Evolutionary conservation across 306 rosid genomes (phyloP), one percentile per base, ranked within the genome.

Genomic region (Alnus glutinosa): DNA sequence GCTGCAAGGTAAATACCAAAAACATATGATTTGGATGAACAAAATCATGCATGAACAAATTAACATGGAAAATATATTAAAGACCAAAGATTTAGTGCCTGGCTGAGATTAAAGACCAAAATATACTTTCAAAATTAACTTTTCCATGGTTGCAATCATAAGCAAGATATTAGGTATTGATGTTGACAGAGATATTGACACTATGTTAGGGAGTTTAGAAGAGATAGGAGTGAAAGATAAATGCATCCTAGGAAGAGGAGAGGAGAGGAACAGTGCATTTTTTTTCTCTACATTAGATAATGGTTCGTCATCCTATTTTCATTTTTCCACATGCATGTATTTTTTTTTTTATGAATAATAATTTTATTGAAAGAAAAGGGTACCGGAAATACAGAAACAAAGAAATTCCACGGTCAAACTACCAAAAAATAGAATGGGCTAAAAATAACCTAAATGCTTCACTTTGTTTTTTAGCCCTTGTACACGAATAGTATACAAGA

Each of bases 1-100:
- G 73, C 98, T 93, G 86, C 67, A 66, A 70, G 67, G 23, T 23
- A 78, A 55, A 68, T 79, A 69, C 58, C 54, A 81, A n/a, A 19
- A 51, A 34, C 14, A 30, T 15, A 71, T 71, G 34, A 78, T 82
- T 44, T 54, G 34, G 34, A 68, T 28, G 28, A 50, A 78, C 7
- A 19, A 18, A 23, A 64, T 11, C 37, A 64, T 14, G 8, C 50
- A 4, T 37, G n/a, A 28, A 72, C 14, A 52, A 49, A 36, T 36
- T 74, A 14, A 23, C 28, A 55, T 13, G 49, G 36, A 75, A n/a
- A 55, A 28, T 12, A 74, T 12, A 52, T 52, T 13, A 12, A 50
- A 71, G 34, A 9, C 37, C 15, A 10, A 23, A 23, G 59, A 3
- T 23, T 58, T 28, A 8, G 37, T 28, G 28, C 66, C 37, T 10